Evolutionary conservation across 2,329 filamentous ascomycete species (phyloP), one percentile per base, ranked within the genome.

Genomic region (Hawksworthiomyces lignivorus): DNA sequence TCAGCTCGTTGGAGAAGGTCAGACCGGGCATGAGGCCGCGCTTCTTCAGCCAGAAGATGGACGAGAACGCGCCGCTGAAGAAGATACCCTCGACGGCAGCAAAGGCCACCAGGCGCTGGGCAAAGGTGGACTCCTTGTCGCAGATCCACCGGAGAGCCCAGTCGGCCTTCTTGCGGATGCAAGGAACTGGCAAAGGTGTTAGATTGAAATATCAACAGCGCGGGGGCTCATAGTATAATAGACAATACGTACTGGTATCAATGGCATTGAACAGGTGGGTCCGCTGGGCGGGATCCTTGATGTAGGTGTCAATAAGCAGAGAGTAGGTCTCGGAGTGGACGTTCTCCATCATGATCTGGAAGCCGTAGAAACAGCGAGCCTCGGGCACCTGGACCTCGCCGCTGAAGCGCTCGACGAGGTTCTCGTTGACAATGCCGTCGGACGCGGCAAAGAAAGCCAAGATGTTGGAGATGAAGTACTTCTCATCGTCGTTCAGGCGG

Each of bases 321-420:
- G 90, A 97, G 78, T 98, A 98, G 41, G 92, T 98, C 73, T 98
- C 92, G 14, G 92, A 96, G 77, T 98, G 92, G 59, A 98, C 95
- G 72, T 98, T 98, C 77, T 98, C 92, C 87, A 98, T 97, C 92
- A 98, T 98, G 73, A 97, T 97, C 73, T 98, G 92, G 79, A 98
- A 98, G 51, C 92, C 92, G 67, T 98, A 98, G 77, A 98, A 98
- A 81, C 92, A 98, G 58, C 92, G 88, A 51, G 92, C 92, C 70
- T 98, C 92, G 10, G 92, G 90, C 45, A 97, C 82, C 70, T 98
- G 92, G 22, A 98, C 90, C 69, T 98, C 92, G 52, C 79, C 82
- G 58, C 87, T 94, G 80, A 98, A 98, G 50, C 92, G 87, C 78
- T 97, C 89, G 47, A 98, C 82, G 19, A 98, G 76, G 75, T 98